phyloP scores from a whole-genome alignment of 1,139 yeast species.

The Suhomyces bokatorum region DNA sequence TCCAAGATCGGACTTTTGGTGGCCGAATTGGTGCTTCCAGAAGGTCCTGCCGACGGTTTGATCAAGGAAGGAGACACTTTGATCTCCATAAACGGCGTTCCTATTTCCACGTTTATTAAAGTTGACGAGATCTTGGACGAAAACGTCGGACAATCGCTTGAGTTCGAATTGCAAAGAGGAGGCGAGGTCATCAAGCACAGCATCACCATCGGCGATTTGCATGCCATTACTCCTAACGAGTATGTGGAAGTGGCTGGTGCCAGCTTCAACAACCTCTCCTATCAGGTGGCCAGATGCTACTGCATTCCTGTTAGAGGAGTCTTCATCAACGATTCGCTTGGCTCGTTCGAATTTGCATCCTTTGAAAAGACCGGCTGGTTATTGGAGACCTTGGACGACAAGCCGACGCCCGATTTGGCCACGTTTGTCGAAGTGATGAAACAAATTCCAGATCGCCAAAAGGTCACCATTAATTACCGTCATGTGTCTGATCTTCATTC shows the following conservation, averaged over 20 bases:
- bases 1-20: constrained; percentile 78
- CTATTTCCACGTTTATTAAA: constrained; percentile 68
- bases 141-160: constrained; percentile 60
- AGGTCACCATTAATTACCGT: constrained; percentile 71
- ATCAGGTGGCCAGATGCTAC: constrained; percentile 83
- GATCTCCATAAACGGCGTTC: constrained; percentile 66
- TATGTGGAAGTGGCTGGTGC: constrained; percentile 87
- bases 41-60: constrained; percentile 78
- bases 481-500: constrained; percentile 82
- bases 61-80: constrained; percentile 86
- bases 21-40: constrained; percentile 80
- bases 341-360: constrained; percentile 67
- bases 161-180: constrained; percentile 67
- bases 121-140: constrained; percentile 85
- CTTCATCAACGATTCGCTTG: constrained; percentile 73
- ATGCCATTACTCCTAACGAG: constrained; percentile 77
- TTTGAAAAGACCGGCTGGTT: constrained; percentile 68
- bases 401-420: constrained; percentile 70
- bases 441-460: constrained; percentile 69
- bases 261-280: constrained; percentile 78
- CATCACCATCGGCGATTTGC: constrained; percentile 71
- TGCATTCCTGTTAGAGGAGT: constrained; percentile 87
- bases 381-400: constrained; percentile 73
- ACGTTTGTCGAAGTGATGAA: constrained; percentile 78
- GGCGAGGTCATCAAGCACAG: constrained; percentile 56